phyloP scores from a whole-genome alignment of 2,329 filamentous ascomycete species.

The Colletotrichum tropicale region DNA sequence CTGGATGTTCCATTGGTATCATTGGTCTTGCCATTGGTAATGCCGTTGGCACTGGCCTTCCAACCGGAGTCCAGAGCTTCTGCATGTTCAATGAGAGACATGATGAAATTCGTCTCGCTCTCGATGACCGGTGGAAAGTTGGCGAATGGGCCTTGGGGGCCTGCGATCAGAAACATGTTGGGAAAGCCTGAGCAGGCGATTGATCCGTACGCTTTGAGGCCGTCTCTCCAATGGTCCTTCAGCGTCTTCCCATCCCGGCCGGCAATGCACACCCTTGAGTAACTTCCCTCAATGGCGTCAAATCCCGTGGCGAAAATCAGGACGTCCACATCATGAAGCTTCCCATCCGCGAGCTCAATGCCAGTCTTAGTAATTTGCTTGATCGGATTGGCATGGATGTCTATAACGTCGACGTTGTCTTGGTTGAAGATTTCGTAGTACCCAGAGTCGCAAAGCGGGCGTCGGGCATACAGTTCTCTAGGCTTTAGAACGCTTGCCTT shows the following conservation, averaged over 20 bases:
- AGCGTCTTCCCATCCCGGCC: neutral
- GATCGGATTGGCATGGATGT: neutral
- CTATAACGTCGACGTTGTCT: neutral
- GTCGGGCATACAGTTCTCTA: neutral
- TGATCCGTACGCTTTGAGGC: neutral
- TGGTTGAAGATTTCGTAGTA: neutral
- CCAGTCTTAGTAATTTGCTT: neutral
- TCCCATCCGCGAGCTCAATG: accelerated
- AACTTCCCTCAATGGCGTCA: neutral
- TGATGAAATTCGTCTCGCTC: neutral
- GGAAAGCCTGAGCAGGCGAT: neutral
- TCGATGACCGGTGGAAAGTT: neutral
- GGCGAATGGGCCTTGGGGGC: neutral
- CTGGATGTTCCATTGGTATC: neutral
- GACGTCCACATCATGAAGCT: neutral
- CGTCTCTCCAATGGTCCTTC: neutral
- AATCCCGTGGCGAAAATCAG: neutral
- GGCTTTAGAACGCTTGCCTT: neutral
- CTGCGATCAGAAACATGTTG: neutral
- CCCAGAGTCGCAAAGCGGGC: neutral
- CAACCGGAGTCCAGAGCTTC: neutral
- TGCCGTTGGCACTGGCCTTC: accelerated
- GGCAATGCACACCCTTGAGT: neutral
- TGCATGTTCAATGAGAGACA: neutral
- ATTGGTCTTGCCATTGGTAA: neutral